Evolutionary conservation across 805 yeast genomes (phyloP), one percentile per base, ranked within the genome.

Genomic region (Pichia scutulata): DNA sequence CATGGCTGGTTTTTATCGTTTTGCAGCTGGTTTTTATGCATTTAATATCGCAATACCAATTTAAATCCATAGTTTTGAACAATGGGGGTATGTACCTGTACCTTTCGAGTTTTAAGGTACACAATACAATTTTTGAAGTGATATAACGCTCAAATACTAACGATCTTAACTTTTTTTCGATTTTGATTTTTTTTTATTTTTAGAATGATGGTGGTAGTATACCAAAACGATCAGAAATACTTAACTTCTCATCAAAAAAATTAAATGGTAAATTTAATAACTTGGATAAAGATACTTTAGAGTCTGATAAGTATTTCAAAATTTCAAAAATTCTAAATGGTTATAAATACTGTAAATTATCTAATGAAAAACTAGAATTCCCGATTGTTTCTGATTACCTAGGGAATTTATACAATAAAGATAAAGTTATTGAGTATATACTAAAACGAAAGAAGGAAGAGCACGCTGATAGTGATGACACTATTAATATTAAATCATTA

Each of bases 361-460:
- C 71, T 24, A 75, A 58, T 41, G 71, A 62, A 51, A 71, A 55
- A 56, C 69, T 87, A 19, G 54, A 57, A n/a, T 59, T 58, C 6
- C 84, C 84, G 0, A 67, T 86, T 1, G 84, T 84, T 1, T 76
- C 87, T 33, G 96, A 89, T 64, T 82, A 72, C 60, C 68, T 68
- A 46, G 97, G 97, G 0, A 61, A 70, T 28, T 59, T 89, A 5
- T 85, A 75, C 63, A 78, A 82, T 55, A 86, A 85, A 53, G 86
- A 81, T 51, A 65, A 81, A 26, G 62, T 86, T 0, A 59, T 89
- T 7, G 83, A 83, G 57, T 71, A 74, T 60, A 60, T 89, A 5
- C 14, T 51, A 8, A 58, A 30, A 57, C 64, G 45, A 51, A 47
- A 46, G 21, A 53, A 57, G 4, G 44, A 36, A 10, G 37, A 30